Conservation (phyloP, 2,329 filamentous ascomycete genomes). For the Nemania sp. region DNA sequence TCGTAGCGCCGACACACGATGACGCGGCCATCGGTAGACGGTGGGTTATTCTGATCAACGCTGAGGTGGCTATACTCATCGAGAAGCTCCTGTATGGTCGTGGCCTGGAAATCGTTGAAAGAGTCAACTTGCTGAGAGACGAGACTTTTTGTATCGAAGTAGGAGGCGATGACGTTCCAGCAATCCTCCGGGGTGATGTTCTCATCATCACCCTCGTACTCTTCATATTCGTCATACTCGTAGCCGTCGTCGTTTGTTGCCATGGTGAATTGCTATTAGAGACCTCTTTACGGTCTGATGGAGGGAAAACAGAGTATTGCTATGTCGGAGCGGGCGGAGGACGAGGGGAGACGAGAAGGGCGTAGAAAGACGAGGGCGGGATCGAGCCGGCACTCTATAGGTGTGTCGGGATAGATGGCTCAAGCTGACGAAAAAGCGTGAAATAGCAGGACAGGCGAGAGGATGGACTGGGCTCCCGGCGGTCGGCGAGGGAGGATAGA, state of each 20-base stretch:
- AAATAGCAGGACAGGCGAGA: background rate
- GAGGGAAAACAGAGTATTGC: background rate
- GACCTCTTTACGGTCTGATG: background rate
- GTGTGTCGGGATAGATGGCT: background rate
- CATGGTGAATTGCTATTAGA: constrained; percentile 43
- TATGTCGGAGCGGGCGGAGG: background rate
- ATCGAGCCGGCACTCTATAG: background rate
- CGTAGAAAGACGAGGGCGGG: background rate
- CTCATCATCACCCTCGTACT: constrained; percentile 67
- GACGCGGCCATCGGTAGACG: constrained; percentile 71
- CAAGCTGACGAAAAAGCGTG: background rate
- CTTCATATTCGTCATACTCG: constrained; percentile 71
- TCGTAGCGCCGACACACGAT: constrained; percentile 91
- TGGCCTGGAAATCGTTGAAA: constrained; percentile 94
- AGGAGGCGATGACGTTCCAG: constrained; percentile 96
- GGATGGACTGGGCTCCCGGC: background rate
- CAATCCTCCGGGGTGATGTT: constrained; percentile 95
- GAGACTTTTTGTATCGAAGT: constrained; percentile 94
- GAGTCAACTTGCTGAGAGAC: constrained; percentile 98
- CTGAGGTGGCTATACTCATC: constrained; percentile 89
- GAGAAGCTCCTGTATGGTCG: constrained; percentile 92
- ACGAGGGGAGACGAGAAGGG: background rate
- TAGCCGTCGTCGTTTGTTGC: constrained; percentile 64
- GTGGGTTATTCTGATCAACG: constrained; percentile 89
- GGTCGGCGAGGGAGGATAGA: background rate